Conservation (phyloP, 352 stramenopile genomes). For the Halophytophthora batemanensis region DNA sequence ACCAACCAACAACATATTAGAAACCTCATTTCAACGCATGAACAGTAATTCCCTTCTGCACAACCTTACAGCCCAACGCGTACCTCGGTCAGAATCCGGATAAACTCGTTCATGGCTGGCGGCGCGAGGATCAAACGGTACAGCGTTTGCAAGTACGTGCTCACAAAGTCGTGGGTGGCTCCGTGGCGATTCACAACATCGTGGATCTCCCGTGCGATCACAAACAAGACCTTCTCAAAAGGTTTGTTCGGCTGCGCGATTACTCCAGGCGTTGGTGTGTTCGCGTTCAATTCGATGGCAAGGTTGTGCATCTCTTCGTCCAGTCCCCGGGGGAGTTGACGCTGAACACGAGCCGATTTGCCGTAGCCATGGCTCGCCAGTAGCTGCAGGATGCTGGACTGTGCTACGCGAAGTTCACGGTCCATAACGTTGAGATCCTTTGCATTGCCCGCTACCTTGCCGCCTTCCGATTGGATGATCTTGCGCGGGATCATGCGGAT, state of each 20-base stretch:
- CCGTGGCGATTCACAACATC: slow-evolving; percentile 63
- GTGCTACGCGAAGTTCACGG: slow-evolving; percentile 63
- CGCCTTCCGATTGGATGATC: slow-evolving; percentile 67
- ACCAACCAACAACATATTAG: slow-evolving; percentile 1
- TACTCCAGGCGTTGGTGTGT: slow-evolving; percentile 69
- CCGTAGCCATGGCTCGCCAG: slow-evolving; percentile 51
- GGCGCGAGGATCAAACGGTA: slow-evolving; percentile 65
- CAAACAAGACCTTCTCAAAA: slow-evolving; percentile 69
- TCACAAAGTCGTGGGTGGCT: slow-evolving; percentile 57
- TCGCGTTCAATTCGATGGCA: slow-evolving; percentile 74
- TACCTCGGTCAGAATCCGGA: slow-evolving; percentile 76
- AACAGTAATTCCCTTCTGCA: background rate
- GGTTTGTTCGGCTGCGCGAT: slow-evolving; percentile 73
- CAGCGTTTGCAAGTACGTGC: slow-evolving; percentile 72
- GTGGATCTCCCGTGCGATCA: slow-evolving; percentile 65
- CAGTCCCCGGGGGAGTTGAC: slow-evolving; percentile 56
- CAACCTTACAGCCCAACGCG: no score
- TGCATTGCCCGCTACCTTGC: slow-evolving; percentile 33
- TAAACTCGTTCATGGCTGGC: slow-evolving; percentile 68
- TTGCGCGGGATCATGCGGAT: slow-evolving; percentile 74
- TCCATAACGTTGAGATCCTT: slow-evolving; percentile 55
- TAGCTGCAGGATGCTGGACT: slow-evolving; percentile 61
- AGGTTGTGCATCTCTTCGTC: slow-evolving; percentile 77
- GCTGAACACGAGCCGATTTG: slow-evolving; percentile 63
- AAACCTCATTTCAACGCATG: background rate